Base-by-base conservation (phyloP, 2,329 filamentous ascomycete species). In the Lasiodiplodia theobromae region DNA sequence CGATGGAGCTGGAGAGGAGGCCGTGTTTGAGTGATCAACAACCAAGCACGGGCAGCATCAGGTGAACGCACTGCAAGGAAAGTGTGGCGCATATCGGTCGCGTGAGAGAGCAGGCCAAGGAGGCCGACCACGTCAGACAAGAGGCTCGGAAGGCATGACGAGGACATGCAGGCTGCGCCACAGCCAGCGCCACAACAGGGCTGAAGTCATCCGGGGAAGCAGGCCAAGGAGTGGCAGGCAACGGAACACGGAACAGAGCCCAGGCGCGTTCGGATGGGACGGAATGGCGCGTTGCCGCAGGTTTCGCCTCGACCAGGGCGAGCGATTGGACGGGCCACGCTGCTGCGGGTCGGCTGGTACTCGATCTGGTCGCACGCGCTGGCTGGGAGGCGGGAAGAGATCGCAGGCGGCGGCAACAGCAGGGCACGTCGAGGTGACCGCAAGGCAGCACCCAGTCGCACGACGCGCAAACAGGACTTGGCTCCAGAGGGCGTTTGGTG, bases 381-480 rank as follows among this genome's bases (percentile, higher is more conserved):
- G 37, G 56, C 37, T 21, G 34, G 18, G 12, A 40, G n/a, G 56
- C 34, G 23, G 25, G 14, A 34, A 44, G 34, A 40, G 56, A 58
- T 23, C 10, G 34, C 31, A 37, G 54, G 54, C 54, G 34, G 31
- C 18, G n/a, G 37, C 38, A 40, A 37, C n/a, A 38, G 16, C 54
- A 38, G 14, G 44, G 44, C 44, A 47, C 44, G 44, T n/a, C n/a
- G 53, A 7, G 28, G 2, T 34, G 16, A 12, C 11, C 53, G 53
- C 53, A 16, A 21, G 40, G 58, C 58, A 63, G 18, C 40, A 18
- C 38, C 8, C 58, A 28, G 40, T 34, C 25, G 58, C 58, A 63
- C 58, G 58, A 63, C 58, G 58, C 58, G 58, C 58, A 51, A 63
- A 63, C 57, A 38, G 38, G 57, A 23, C 40, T 51, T 25, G 58